phyloP scores from a whole-genome alignment of 441 rosid species.

The Manihot esculenta region DNA sequence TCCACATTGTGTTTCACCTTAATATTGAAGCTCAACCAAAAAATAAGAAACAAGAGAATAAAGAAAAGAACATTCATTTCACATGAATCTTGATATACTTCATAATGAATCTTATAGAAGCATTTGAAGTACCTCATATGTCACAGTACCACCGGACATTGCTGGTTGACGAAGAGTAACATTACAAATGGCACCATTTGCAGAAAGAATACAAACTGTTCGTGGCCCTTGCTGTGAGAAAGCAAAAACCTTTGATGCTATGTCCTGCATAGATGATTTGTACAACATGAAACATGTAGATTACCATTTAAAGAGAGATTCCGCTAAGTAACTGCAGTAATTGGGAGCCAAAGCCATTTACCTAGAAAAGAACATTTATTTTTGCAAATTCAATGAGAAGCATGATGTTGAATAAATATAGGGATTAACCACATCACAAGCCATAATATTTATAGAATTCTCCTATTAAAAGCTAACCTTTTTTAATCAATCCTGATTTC shows the following conservation, averaged over 20 bases:
- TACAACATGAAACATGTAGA: neutral
- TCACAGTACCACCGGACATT: conserved; percentile 53
- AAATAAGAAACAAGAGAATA: neutral
- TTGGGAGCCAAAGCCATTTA: neutral
- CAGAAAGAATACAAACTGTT: conserved; percentile 88
- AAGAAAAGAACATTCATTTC: neutral
- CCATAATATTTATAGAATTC: neutral
- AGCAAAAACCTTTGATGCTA: conserved; percentile 67
- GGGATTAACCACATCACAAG: neutral
- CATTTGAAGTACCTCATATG: conserved; percentile 66
- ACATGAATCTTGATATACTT: neutral
- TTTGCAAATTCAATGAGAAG: neutral
- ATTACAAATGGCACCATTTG: conserved; percentile 84
- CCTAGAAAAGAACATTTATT: no score
- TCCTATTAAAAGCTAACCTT: neutral
- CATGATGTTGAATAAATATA: neutral
- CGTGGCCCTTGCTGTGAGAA: conserved; percentile 94
- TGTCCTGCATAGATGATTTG: conserved; percentile 49
- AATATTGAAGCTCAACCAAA: neutral
- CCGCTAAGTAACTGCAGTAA: neutral
- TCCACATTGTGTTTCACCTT: neutral
- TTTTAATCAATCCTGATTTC: neutral
- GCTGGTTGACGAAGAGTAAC: conserved; percentile 77
- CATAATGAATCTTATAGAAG: conserved; percentile 10
- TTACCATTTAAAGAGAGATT: neutral